Conservation (phyloP, 805 yeast genomes). For the Metschnikowia continentalis region DNA sequence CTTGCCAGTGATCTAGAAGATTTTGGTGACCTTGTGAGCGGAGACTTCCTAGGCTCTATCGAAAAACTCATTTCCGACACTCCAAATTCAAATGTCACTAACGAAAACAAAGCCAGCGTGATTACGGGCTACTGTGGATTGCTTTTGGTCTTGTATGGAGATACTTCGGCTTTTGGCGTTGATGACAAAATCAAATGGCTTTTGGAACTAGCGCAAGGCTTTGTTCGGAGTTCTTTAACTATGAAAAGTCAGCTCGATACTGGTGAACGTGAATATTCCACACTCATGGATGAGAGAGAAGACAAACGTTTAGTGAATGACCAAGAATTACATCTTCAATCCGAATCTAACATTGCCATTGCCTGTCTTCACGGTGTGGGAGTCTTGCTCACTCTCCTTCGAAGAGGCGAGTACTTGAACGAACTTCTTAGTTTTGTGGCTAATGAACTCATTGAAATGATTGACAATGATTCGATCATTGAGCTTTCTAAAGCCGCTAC, state of each 20-base stretch:
- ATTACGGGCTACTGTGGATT: conserved; percentile 37
- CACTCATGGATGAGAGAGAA: conserved; percentile 33
- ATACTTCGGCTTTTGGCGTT: conserved; percentile 47
- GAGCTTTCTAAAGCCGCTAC: conserved; percentile 55
- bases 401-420: conserved; percentile 40
- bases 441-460: conserved; percentile 35
- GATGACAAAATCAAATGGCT: conserved; percentile 43
- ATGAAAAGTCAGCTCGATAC: conserved; percentile 31
- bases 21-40: conserved; percentile 35
- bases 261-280: conserved; percentile 42
- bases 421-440: conserved; percentile 30
- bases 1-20: conserved; percentile 50
- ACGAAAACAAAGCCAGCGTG: conserved; percentile 35
- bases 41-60: conserved; percentile 27
- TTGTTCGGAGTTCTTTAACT: conserved; percentile 26
- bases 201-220: conserved; percentile 42
- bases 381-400: conserved; percentile 41
- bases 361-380: conserved; percentile 47
- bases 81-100: conserved; percentile 29
- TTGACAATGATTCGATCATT: conserved; percentile 37
- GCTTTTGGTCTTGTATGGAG: conserved; percentile 43
- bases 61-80: conserved; percentile 32
- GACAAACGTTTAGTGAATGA: conserved; percentile 35
- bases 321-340: conserved; percentile 25
- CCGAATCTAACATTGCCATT: conserved; percentile 36